These are phyloP conservation scores for Glarea lozoyensis DNA, from an alignment of 495 filamentous ascomycete genomes.

Conservation along the genomic window DNA sequence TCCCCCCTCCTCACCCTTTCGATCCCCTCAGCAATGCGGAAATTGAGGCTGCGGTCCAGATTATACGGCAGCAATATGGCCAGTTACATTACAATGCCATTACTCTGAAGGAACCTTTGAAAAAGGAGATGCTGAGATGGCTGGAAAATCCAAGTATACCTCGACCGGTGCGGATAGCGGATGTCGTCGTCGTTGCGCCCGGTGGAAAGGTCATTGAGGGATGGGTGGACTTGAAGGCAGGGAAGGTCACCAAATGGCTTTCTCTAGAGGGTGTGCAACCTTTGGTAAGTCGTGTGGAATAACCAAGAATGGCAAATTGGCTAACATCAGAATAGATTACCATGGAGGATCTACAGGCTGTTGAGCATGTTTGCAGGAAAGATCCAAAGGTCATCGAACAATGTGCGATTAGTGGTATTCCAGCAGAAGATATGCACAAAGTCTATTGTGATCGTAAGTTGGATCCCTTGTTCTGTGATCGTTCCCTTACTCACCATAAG, in stretches of 20 bases:
- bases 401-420: constrained; percentile 80
- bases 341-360: constrained; percentile 86
- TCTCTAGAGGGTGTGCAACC: constrained; percentile 75
- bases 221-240: constrained; percentile 64
- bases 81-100: constrained; percentile 80
- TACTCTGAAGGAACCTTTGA: constrained; percentile 79
- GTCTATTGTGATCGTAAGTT: constrained; percentile 53
- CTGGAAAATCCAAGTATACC: constrained; percentile 52
- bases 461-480: background rate
- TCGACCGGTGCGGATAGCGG: constrained; percentile 65
- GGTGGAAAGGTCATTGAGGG: constrained; percentile 81
- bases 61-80: constrained; percentile 64
- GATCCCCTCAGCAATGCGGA: constrained; percentile 73
- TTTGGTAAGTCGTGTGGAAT: constrained; percentile 39
- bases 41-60: constrained; percentile 63
- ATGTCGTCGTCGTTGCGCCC: constrained; percentile 77
- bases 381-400: constrained; percentile 91
- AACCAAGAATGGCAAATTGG: background rate
- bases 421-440: constrained; percentile 56
- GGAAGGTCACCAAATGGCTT: constrained; percentile 68
- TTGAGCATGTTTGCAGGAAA: constrained; percentile 71
- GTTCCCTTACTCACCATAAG: background rate
- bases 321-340: constrained; percentile 53
- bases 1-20: constrained; percentile 62
- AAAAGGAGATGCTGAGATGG: constrained; percentile 82